These are phyloP conservation scores for Croton laevigatus DNA, from an alignment of 441 rosid genomes.

Conservation along the genomic window DNA sequence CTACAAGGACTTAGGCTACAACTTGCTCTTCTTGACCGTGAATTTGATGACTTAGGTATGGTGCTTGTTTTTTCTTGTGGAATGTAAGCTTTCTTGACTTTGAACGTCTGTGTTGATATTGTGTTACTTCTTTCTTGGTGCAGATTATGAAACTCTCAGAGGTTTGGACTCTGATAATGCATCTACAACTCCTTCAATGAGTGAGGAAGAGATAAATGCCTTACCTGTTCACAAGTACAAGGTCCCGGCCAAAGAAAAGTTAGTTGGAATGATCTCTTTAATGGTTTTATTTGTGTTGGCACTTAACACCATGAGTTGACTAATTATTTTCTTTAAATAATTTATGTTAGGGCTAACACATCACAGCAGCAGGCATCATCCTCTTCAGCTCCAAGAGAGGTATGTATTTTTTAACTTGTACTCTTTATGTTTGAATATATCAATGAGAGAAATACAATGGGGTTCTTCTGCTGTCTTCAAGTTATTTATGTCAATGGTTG, in stretches of 20 bases:
- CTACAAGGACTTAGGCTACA: conserved; percentile 89
- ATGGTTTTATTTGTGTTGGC: background rate
- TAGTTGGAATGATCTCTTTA: conserved; percentile 20
- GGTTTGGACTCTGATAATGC: conserved; percentile 78
- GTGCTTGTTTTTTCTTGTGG: background rate
- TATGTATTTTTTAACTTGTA: conserved; percentile 12
- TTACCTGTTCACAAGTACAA: conserved; percentile 82
- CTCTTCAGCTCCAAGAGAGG: conserved; percentile 45
- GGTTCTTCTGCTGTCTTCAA: background rate
- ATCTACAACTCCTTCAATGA: conserved; percentile 61
- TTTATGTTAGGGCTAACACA: conserved; percentile 33
- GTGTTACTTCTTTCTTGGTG: conserved; percentile 16
- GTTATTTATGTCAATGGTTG: background rate
- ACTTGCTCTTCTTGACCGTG: conserved; percentile 89
- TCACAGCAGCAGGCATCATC: conserved; percentile 38
- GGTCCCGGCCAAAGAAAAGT: conserved; percentile 53
- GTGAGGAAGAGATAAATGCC: conserved; percentile 79
- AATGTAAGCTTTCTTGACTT: background rate
- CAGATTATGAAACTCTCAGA: conserved; percentile 88
- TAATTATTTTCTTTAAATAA: background rate
- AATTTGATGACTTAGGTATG: conserved; percentile 83
- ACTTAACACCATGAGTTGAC: background rate
- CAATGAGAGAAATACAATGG: background rate
- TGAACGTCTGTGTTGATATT: background rate
- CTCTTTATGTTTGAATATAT: background rate